phyloP scores from a whole-genome alignment of 345 rosid genomes.

The Toxicodendron radicans region DNA sequence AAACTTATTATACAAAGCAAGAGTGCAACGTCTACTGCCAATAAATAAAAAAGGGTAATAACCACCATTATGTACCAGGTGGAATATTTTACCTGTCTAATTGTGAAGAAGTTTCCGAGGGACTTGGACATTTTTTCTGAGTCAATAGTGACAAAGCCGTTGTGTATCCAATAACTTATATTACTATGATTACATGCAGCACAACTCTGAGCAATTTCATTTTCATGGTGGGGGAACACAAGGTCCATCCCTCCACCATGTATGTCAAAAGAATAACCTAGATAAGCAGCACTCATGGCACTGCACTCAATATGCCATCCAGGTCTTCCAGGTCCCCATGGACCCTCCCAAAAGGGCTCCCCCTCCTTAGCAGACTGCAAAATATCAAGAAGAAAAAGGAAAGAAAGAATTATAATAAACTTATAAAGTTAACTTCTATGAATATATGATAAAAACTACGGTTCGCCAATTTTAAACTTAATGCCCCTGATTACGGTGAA shows the following conservation, averaged over 20 bases:
- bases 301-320: constrained; percentile 99
- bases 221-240: constrained; percentile 98
- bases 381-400: background rate
- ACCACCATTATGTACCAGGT: background rate
- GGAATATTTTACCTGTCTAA: constrained; percentile 65
- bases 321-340: constrained; percentile 98
- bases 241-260: constrained; percentile 99
- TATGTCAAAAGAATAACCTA: constrained; percentile 81
- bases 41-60: background rate
- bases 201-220: constrained; percentile 98
- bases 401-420: background rate
- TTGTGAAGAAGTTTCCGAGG: constrained; percentile 94
- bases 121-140: constrained; percentile 99
- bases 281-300: constrained; percentile 92
- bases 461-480: background rate
- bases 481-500: background rate
- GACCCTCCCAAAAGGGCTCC: constrained; percentile 96
- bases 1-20: background rate
- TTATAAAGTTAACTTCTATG: background rate
- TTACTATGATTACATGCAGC: constrained; percentile 79
- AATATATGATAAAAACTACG: background rate
- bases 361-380: constrained; percentile 82
- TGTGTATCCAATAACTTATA: constrained; percentile 89
- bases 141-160: constrained; percentile 92
- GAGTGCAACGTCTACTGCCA: background rate